Conservation (phyloP, 805 yeast species). For the Spencermartinsiella europaea region DNA sequence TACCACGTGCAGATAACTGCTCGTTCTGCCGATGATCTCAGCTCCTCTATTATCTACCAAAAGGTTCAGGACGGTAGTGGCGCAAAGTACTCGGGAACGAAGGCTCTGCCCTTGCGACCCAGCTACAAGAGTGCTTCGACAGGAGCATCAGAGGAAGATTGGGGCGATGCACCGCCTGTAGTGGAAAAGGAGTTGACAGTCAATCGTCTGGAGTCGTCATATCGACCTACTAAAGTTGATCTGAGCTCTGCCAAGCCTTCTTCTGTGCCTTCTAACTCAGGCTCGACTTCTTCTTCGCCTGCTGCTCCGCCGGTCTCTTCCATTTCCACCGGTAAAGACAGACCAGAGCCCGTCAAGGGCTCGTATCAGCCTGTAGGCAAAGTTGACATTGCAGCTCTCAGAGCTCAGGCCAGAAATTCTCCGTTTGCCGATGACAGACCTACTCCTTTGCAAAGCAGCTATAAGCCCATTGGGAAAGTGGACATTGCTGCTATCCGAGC, state of each 20-base stretch:
- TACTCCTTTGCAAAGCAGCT: constrained; percentile 41
- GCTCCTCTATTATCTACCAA: constrained; percentile 65
- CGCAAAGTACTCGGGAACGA: constrained; percentile 60
- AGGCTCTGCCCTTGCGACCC: constrained; percentile 32
- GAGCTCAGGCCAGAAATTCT: constrained; percentile 33
- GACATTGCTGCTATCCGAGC: constrained; percentile 43
- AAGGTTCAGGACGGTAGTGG: constrained; percentile 91
- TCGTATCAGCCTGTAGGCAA: constrained; percentile 59
- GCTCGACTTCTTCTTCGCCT: constrained; percentile 16
- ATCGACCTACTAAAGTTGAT: constrained; percentile 61
- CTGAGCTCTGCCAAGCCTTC: constrained; percentile 48
- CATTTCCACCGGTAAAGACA: constrained; percentile 7
- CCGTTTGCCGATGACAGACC: constrained; percentile 34
- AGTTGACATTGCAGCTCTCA: constrained; percentile 44
- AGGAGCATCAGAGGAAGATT: constrained; percentile 51
- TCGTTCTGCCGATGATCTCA: constrained; percentile 87
- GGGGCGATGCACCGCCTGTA: constrained; percentile 58
- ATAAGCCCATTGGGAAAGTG: constrained; percentile 60
- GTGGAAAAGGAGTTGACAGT: constrained; percentile 30
- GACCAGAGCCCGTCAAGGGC: constrained; percentile 34
- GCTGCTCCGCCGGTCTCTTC: constrained; percentile 1
- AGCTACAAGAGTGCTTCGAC: constrained; percentile 31
- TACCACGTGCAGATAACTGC: constrained; percentile 97
- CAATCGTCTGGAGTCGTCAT: constrained; percentile 48
- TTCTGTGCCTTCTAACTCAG: constrained; percentile 32